Evolutionary conservation across 108 stramenopile genomes (phyloP), one percentile per base, ranked within the genome.

Genomic region (Cylindrotheca fusiformis): DNA sequence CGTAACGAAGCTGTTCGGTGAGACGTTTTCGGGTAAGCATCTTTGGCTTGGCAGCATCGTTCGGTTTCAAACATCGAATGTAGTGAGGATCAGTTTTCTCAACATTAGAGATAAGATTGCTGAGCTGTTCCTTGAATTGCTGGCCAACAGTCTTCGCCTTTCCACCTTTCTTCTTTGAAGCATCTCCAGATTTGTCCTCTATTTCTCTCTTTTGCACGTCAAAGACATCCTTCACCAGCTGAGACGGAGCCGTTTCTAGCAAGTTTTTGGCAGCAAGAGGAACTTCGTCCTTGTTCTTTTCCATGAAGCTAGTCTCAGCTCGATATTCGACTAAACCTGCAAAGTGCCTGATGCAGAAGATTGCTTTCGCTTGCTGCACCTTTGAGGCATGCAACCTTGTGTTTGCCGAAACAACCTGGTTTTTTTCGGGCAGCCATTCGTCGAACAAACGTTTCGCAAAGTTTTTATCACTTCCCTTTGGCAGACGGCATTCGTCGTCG

Each of bases 61-160:
- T 98, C 1, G 97, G 97, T 74, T 99, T 99, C 62, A 99, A 71
- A 70, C 99, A 99, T 48, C 97, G 90, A 71, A 99, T 95, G 83
- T 97, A 99, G 68, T 99, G 98, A 22, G 99, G 98, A 83, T 95
- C 86, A n/a, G 99, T 98, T n/a, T 74, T 85, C 68, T 90, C 85
- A 48, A 99, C 85, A 62, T 77, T 92, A 27, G 66, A 74, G 75
- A 97, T 97, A 33, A 99, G 83, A 25, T 69, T 74, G 36, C 52
- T 77, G 17, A 99, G 84, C 63, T 97, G 97, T 41, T 80, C 80
- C 67, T 96, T 95, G 82, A 99, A 99, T 55, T 97, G 99, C 49
- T 88, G 82, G 10, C 94, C 94, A 50, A 98, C 94, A 26, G 96
- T 96, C 50, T 87, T 90, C 52, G 83, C 67, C 58, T 84, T 82